phyloP scores from a whole-genome alignment of 169 alveolate genomes.

The Cyclospora cayetanensis region DNA sequence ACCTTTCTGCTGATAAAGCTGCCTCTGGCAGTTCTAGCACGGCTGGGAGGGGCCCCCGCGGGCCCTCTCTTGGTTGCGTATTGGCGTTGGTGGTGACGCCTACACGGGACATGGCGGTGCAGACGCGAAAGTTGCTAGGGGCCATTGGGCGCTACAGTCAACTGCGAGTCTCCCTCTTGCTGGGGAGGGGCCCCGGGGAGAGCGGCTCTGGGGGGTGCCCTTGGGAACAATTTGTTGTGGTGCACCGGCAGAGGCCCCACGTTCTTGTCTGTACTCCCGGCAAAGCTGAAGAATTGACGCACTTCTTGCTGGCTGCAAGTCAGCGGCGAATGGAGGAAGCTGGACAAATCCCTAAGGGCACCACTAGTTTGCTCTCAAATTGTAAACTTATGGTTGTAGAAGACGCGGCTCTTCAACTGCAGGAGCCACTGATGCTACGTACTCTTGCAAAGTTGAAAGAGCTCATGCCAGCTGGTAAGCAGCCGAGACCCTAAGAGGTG shows the following conservation, averaged over 20 bases:
- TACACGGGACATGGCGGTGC: slow-evolving; percentile 55
- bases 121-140: slow-evolving; percentile 49
- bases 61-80: neutral
- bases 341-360: neutral
- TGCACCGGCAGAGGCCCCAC: slow-evolving; percentile 38
- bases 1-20: neutral
- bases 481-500: too few relatives aligned
- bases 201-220: slow-evolving; percentile 31
- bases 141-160: slow-evolving; percentile 37
- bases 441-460: slow-evolving; percentile 10
- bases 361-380: neutral
- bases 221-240: slow-evolving; percentile 2
- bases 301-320: neutral
- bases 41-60: neutral
- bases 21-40: neutral
- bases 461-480: neutral
- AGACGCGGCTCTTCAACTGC: slow-evolving; percentile 46
- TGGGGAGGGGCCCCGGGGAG: slow-evolving; percentile 46
- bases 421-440: slow-evolving; percentile 7
- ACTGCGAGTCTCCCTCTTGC: slow-evolving; percentile 59
- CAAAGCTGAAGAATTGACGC: slow-evolving; percentile 45
- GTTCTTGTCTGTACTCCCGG: slow-evolving; percentile 69
- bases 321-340: neutral
- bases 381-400: slow-evolving; percentile 40
- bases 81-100: slow-evolving; percentile 7